Base-by-base conservation (phyloP, 2,329 filamentous ascomycete genomes). In the Pseudocercospora fijiensis region DNA sequence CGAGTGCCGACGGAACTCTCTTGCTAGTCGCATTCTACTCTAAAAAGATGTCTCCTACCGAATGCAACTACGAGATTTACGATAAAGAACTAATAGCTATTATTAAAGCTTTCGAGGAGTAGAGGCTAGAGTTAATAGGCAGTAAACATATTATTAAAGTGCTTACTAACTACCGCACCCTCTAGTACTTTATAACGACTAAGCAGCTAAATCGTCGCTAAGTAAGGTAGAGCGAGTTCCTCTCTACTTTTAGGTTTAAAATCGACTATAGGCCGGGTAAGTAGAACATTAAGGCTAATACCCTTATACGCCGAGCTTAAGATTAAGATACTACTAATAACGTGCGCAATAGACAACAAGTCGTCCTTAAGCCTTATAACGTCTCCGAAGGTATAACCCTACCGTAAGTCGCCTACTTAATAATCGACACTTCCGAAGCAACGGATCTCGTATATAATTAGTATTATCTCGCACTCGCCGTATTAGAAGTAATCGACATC, bases 11-110 rank as follows among this genome's bases (percentile, higher is more conserved):
- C n/a, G n/a, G 20, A 18, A 9, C 45, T 27, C 30, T 51, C 0
- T 30, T 58, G 16, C 71, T 59, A n/a, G 60, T 74, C 0, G 69
- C 68, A 4, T 75, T 65, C 64, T 69, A 62, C 20, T 73, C 65
- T 7, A 65, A 62, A 45, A 75, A 74, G 47, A 58, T 72, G 2
- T 59, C 16, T 6, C 58, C 45, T 3, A 63, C 64, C 0, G 60
- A 77, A 60, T 67, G 47, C 9, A 78, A 77, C 61, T 77, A 77
- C 58, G 30, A 74, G 26, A 76, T 76, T 9, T 67, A 77, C 55
- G 65, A 78, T 57, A 75, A 77, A 58, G 75, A 77, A 68, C 65
- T 78, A 0, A 53, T 78, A 6, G 73, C 74, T 5, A 74, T 79
- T 37, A 60, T 78, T 1, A n/a, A 60, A n/a, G 53, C 61, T 20